Conservation (phyloP, 139 green algal genomes). For the Micractinium sp. region DNA sequence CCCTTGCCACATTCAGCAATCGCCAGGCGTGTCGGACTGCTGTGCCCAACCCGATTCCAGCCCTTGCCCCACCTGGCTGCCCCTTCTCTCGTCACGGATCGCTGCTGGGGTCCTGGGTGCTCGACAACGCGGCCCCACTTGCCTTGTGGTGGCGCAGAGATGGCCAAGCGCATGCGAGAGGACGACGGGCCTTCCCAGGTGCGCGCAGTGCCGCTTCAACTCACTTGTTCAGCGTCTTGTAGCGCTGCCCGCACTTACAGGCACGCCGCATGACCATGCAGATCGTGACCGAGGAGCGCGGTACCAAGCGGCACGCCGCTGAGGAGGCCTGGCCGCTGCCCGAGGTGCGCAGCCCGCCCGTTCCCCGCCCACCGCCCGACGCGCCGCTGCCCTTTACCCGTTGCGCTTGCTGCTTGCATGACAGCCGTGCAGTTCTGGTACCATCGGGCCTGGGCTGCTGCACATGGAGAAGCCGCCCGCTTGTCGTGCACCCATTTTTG, state of each 20-base stretch:
- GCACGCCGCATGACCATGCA: not conserved
- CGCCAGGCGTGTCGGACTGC: not conserved
- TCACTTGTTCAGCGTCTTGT: not conserved
- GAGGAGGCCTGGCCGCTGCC: not conserved
- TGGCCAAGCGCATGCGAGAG: conserved; percentile 7
- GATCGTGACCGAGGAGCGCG: conserved; percentile 10
- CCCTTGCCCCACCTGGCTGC: not conserved
- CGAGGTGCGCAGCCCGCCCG: not conserved
- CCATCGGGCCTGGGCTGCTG: not conserved
- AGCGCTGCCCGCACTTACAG: not conserved
- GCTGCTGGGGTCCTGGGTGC: too few species aligned
- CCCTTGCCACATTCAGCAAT: not conserved
- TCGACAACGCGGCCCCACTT: too few species aligned
- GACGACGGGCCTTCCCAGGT: not conserved
- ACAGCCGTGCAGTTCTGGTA: not conserved
- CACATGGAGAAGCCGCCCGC: not conserved
- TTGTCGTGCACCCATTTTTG: not conserved
- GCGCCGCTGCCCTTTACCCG: not conserved
- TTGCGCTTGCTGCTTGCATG: not conserved
- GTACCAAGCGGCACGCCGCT: not conserved
- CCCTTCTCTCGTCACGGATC: not conserved
- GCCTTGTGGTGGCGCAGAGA: not conserved
- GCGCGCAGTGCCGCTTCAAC: not conserved
- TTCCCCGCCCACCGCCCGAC: not conserved
- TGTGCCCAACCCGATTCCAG: not conserved